phyloP scores from a whole-genome alignment of 2,329 filamentous ascomycete species.

The Pezizomycotina sp. region DNA sequence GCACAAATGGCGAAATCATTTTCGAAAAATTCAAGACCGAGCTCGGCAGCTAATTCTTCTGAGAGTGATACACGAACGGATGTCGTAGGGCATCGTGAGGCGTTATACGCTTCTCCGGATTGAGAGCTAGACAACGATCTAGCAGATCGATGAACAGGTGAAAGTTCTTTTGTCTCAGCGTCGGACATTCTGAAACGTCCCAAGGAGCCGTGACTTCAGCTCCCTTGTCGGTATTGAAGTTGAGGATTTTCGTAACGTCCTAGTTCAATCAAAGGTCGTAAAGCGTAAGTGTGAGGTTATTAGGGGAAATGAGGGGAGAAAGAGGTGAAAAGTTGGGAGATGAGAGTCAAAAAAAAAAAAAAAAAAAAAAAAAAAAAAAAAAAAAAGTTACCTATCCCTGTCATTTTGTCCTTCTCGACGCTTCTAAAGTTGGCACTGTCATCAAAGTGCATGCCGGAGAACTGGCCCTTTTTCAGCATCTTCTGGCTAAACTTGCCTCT shows the following conservation, averaged over 20 bases:
- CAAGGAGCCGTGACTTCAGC: constrained; percentile 61
- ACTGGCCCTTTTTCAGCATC: constrained; percentile 64
- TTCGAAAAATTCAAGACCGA: no score
- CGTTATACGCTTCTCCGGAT: constrained; percentile 81
- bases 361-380: no score
- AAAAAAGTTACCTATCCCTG: constrained; percentile 54
- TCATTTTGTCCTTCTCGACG: constrained; percentile 71
- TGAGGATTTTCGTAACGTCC: constrained; percentile 51
- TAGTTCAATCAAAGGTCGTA: constrained; percentile 27
- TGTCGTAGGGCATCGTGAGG: constrained; percentile 75
- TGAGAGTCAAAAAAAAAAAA: constrained; percentile 6
- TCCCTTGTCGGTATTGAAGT: constrained; percentile 62
- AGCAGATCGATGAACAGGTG: constrained; percentile 73
- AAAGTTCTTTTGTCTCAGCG: constrained; percentile 57
- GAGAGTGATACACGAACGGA: constrained; percentile 49
- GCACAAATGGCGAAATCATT: no score
- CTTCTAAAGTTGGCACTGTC: constrained; percentile 69
- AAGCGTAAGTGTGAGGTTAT: constrained; percentile 29
- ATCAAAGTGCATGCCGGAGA: constrained; percentile 67
- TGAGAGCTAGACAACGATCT: constrained; percentile 72
- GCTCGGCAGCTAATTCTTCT: constrained; percentile 8
- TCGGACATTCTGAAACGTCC: constrained; percentile 59
- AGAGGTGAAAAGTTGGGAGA: constrained; percentile 13
- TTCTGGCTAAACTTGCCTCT: constrained; percentile 83
- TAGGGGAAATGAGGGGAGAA: not conserved